A percentile compares a stretch with the other conserved stretches of the same genome.
These are phyloP conservation scores for Monilinia vaccinii-corymbosi DNA, from an alignment of 2,329 filamentous ascomycete species.

Conservation along the genomic window DNA sequence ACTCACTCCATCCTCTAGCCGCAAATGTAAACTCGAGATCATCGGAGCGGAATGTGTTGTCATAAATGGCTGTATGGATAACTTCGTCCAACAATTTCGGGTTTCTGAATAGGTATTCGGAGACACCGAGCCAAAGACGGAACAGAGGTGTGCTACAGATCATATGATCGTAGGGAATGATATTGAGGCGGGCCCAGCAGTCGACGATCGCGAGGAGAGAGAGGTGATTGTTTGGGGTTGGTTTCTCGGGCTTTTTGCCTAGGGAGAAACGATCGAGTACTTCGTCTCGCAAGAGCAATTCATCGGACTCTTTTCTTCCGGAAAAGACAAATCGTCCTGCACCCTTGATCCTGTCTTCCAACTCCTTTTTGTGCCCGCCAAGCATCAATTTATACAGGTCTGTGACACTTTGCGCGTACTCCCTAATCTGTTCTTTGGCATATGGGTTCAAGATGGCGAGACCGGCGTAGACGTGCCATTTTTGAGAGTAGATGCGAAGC, in stretches of 20 bases:
- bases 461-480: slow-evolving; percentile 98
- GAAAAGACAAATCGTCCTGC: slow-evolving; percentile 68
- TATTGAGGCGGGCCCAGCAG: slow-evolving; percentile 90
- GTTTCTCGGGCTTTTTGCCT: slow-evolving; percentile 46
- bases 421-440: slow-evolving; percentile 82
- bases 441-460: slow-evolving; percentile 94
- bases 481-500: slow-evolving; percentile 93
- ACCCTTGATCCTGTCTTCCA: slow-evolving; percentile 65
- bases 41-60: slow-evolving; percentile 87
- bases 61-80: slow-evolving; percentile 76
- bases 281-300: slow-evolving; percentile 65
- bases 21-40: slow-evolving; percentile 98
- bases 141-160: slow-evolving; percentile 97
- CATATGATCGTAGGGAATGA: slow-evolving; percentile 98
- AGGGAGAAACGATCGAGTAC: slow-evolving; percentile 85
- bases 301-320: slow-evolving; percentile 41
- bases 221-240: slow-evolving; percentile 87
- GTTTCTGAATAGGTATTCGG: slow-evolving; percentile 89
- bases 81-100: slow-evolving; percentile 72
- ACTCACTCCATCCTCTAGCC: slow-evolving; percentile 90
- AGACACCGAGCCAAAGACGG: slow-evolving; percentile 92
- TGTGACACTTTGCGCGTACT: slow-evolving; percentile 88
- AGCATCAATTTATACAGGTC: slow-evolving; percentile 97
- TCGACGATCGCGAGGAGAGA: slow-evolving; percentile 94
- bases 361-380: slow-evolving; percentile 66